phyloP scores from a whole-genome alignment of 108 stramenopile species.

The Skeletonema tropicum region DNA sequence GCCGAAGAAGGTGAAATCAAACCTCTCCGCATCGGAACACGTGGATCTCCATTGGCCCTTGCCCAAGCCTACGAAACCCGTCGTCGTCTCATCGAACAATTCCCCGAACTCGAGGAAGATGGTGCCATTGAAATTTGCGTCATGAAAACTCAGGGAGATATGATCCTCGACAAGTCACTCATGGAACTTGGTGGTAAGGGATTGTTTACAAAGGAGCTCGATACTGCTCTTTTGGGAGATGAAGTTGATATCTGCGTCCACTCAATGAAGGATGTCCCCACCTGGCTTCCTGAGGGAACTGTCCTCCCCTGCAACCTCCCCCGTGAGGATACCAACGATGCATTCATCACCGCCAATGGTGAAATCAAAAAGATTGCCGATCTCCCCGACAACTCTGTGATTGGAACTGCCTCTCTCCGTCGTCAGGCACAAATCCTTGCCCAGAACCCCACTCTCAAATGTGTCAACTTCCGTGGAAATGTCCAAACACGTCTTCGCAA shows the following conservation, averaged over 20 bases:
- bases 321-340: constrained; percentile 98
- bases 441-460: constrained; percentile 95
- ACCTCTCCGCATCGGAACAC: constrained; percentile 95
- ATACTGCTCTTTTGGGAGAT: constrained; percentile 93
- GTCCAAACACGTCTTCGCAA: constrained; percentile 99
- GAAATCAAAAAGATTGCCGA: constrained; percentile 78
- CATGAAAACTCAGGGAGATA: constrained; percentile 99
- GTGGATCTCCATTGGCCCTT: constrained; percentile 97
- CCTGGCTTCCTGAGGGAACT: constrained; percentile 97
- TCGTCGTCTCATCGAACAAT: constrained; percentile 84
- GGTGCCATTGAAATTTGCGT: constrained; percentile 97
- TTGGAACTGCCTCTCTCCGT: constrained; percentile 97
- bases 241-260: constrained; percentile 99
- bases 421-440: constrained; percentile 96
- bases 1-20: constrained; percentile 66
- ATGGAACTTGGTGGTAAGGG: constrained; percentile 99
- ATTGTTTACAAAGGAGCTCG: constrained; percentile 99
- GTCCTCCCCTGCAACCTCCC: constrained; percentile 97
- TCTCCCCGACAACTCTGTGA: constrained; percentile 91
- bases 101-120: constrained; percentile 92
- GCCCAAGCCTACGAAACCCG: constrained; percentile 99
- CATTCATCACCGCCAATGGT: constrained; percentile 86
- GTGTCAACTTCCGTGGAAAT: constrained; percentile 99
- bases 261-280: constrained; percentile 99
- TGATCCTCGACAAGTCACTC: constrained; percentile 98